Evolutionary conservation across 2,329 filamentous ascomycete species (phyloP), one percentile per base, ranked within the genome.

Genomic region (Neonectria ditissima): DNA sequence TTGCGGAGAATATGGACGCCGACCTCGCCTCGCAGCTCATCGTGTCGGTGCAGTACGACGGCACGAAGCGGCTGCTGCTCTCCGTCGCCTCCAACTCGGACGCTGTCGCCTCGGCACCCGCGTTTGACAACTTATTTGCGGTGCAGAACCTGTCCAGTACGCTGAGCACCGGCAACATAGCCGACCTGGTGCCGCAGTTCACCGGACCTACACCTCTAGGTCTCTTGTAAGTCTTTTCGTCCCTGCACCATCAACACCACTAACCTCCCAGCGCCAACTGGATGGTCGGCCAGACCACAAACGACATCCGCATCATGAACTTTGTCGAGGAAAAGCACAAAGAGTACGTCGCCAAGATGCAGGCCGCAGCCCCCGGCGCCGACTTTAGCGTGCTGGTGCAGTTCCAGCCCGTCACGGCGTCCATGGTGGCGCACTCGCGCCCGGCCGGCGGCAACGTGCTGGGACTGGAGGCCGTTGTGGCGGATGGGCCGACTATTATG

Each of bases 401-500:
- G 64, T 76, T 76, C 63, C 77, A 79, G 57, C 76, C 77, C 30
- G 66, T 79, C 28, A 75, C 75, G 1, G 55, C 72, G 26, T 65
- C 73, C 13, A 75, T 75, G 18, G 68, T 77, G 14, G 43, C 62
- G 11, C 66, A 75, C 55, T 68, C 67, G 20, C 47, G 56, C 6
- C 44, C 59, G 22, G 59, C 63, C 4, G 77, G 76, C 20, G 77
- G 76, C 18, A 78, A 78, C 56, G 67, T 76, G 5, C 65, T 79
- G 20, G 76, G 75, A 9, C 73, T 78, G 14, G 74, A 77, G 59
- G 72, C 52, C 4, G 44, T 78, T 57, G 76, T 81, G 39, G 71
- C 73, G 1, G 73, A 80, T 22, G 78, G 79, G 13, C 77, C 78
- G 9, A 72, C 76, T 5, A 60, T 75, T 43, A 73, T 76, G 58